phyloP scores from a whole-genome alignment of 805 yeast genomes.

The Teunomyces gatunensis region DNA sequence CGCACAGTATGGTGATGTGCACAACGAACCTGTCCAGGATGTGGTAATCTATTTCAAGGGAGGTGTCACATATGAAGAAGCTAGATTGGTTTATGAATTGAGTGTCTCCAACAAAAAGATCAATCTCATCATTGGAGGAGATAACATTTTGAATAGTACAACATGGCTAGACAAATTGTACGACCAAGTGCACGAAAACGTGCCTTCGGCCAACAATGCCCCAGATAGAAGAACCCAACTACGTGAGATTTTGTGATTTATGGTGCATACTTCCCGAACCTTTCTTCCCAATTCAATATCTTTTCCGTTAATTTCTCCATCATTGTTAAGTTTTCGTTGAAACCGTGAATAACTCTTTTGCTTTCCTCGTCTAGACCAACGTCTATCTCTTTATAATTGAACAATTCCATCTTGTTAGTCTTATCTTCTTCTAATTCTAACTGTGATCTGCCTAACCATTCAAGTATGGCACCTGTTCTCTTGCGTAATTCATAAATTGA shows the following conservation, averaged over 20 bases:
- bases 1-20: constrained; percentile 22
- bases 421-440: constrained; percentile 76
- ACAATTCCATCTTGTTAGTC: constrained; percentile 49
- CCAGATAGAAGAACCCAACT: constrained; percentile 42
- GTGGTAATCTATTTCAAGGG: constrained; percentile 76
- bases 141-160: constrained; percentile 32
- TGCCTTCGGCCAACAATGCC: constrained; percentile 20
- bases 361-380: constrained; percentile 22
- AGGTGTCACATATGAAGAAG: constrained; percentile 91
- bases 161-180: constrained; percentile 34
- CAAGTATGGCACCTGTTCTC: constrained; percentile 85
- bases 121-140: constrained; percentile 78
- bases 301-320: constrained; percentile 75
- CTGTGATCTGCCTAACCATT: constrained; percentile 86
- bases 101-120: constrained; percentile 55
- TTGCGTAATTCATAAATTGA: constrained; percentile 81
- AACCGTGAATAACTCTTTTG: constrained; percentile 37
- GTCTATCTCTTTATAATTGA: constrained; percentile 36
- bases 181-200: constrained; percentile 24
- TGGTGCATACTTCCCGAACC: constrained; percentile 54
- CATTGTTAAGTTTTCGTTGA: constrained; percentile 56
- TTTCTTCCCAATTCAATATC: constrained; percentile 76
- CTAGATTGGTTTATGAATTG: constrained; percentile 73
- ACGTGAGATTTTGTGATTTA: constrained; percentile 26
- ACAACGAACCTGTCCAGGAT: constrained; percentile 51